Evolutionary conservation across 73 alveolate species (phyloP), one percentile per base, ranked within the genome.

Genomic region (Effrenium voratum): DNA sequence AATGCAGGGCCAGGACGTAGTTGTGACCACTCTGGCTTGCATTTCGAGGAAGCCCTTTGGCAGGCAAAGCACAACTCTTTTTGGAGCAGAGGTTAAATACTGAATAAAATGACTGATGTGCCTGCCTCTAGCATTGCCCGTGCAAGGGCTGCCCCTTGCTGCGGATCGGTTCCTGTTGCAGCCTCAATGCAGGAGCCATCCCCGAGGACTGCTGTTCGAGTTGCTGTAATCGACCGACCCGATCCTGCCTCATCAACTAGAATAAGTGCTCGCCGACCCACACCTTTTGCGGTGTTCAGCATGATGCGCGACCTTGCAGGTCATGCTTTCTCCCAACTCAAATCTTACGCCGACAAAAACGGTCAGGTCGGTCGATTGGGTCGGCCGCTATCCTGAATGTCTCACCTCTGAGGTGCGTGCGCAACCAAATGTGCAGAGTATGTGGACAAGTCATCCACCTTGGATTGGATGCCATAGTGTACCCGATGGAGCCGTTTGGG

Each of bases 351-450:
- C 63, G 8, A 77, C 1, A 15, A 4, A 30, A 34, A 76, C 6
- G 72, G 47, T 3, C 47, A 12, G 46, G 34, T 38, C 75, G 6
- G 40, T 43, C 13, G 46, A 2, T 19, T 22, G 55, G 41, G 85
- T 0, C 38, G n/a, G n/a, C n/a, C 12, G 13, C 85, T 2, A 38
- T 16, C 49, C 63, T 1, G 0, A 22, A 44, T 36, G 91, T 5
- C 19, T 60, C 90, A 34, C 8, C 28, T 24, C 75, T 70, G 43
- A 73, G 88, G 76, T 26, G 47, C 50, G 30, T 34, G 79, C 79
- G 98, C 98, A n/a, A 92, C 91, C 82, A 92, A 55, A 41, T 92
- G 98, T 0, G 98, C 98, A 38, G 98, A 92, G 66, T 92, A 92
- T 24, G 98, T 92, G 59, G 98, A 92, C 92, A 92, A 55, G 59